Percentiles rank a stretch among this genome's conserved stretches.
phyloP scores from a whole-genome alignment of 371 early-diverging fungal genomes.

The Actinomortierella wolfii region DNA sequence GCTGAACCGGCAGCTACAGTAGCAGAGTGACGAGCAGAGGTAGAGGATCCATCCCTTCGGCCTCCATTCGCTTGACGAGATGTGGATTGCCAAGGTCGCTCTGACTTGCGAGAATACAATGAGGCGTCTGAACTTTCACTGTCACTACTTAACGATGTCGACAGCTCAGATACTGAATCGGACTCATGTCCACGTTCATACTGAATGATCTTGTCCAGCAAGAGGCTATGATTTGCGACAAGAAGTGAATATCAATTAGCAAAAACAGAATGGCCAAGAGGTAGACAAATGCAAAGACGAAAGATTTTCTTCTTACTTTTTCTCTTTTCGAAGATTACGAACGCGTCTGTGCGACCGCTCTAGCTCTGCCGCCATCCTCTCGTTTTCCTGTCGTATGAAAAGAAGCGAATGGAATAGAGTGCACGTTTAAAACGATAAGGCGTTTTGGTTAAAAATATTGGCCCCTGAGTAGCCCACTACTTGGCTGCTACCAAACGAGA shows the following conservation, averaged over 20 bases:
- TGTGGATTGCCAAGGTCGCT: slow-evolving; percentile 38
- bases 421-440: no score
- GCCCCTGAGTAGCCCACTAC: neutral
- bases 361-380: slow-evolving; percentile 51
- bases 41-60: no score
- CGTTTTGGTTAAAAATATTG: no score
- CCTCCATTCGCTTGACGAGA: slow-evolving; percentile 12
- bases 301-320: slow-evolving; percentile 50
- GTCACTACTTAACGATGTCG: slow-evolving; percentile 20
- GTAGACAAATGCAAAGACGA: neutral
- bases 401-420: neutral
- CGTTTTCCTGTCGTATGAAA: slow-evolving; percentile 50
- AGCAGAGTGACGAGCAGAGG: no score
- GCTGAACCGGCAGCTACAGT: no score
- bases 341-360: slow-evolving; percentile 53
- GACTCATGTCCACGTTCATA: slow-evolving; percentile 1
- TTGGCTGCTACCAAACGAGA: neutral
- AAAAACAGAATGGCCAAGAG: neutral
- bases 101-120: neutral
- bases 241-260: slow-evolving; percentile 1
- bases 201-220: slow-evolving; percentile 10
- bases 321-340: slow-evolving; percentile 54
- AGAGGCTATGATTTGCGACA: slow-evolving; percentile 6
- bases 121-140: slow-evolving; percentile 25
- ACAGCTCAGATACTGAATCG: slow-evolving; percentile 22